Percentiles rank a stretch among this genome's conserved stretches.
phyloP scores from a whole-genome alignment of 2,329 filamentous ascomycete genomes.

The Pseudogymnoascus sp. region DNA sequence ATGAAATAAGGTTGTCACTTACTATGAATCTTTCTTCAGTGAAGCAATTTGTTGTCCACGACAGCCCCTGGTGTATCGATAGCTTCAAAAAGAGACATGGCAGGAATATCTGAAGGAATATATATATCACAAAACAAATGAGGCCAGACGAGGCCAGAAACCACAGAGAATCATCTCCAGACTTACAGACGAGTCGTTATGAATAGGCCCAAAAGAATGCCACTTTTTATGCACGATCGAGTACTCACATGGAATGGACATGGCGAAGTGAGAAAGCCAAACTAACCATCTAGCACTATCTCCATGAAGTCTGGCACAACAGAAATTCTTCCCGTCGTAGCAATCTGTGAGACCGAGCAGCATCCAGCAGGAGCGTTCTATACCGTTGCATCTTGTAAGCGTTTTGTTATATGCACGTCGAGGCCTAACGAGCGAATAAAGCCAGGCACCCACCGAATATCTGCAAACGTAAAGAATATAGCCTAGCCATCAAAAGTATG shows the following conservation, averaged over 20 bases:
- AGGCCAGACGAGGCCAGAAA: not conserved
- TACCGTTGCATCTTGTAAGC: not conserved
- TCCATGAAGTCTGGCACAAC: not conserved
- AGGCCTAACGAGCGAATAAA: not conserved
- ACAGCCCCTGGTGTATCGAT: not conserved
- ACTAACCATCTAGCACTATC: not conserved
- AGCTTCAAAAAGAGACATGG: not conserved
- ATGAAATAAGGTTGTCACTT: not conserved
- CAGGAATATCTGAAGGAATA: not conserved
- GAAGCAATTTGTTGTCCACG: not conserved
- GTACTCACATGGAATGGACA: not conserved
- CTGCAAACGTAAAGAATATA: not conserved
- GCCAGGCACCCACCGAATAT: not conserved
- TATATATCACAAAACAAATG: not conserved
- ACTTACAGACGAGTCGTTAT: not conserved
- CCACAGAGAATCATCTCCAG: not conserved
- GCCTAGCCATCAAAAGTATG: not conserved
- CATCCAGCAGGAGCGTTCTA: not conserved
- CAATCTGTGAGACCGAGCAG: not conserved
- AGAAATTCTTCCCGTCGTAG: not conserved
- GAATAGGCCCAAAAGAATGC: not conserved
- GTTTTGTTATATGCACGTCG: not conserved
- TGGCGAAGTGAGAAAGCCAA: not conserved
- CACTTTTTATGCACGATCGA: not conserved
- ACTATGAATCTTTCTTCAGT: not conserved